These are phyloP conservation scores for Neopestalotiopsis sp. DNA, from an alignment of 2,329 filamentous ascomycete species.

Conservation along the genomic window DNA sequence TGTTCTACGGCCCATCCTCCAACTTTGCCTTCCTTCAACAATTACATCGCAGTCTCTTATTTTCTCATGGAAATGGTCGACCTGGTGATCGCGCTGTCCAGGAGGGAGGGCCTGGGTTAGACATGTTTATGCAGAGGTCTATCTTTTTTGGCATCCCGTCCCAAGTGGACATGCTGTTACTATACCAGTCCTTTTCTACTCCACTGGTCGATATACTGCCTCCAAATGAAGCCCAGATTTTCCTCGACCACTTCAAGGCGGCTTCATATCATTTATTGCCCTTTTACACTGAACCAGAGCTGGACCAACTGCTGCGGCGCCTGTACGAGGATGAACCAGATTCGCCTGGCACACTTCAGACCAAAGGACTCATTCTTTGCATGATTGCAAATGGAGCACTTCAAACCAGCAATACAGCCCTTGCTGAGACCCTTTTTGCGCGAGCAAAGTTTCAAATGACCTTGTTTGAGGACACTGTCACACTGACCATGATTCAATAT, in stretches of 20 bases:
- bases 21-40: constrained; percentile 38
- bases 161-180: constrained; percentile 23
- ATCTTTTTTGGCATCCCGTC: constrained; percentile 38
- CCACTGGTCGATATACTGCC: constrained; percentile 19
- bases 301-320: constrained; percentile 27
- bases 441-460: constrained; percentile 32
- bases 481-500: constrained; percentile 36
- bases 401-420: constrained; percentile 28
- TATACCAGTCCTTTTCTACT: constrained; percentile 11
- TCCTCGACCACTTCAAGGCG: not conserved
- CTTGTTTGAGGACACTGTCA: constrained; percentile 36
- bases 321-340: constrained; percentile 24
- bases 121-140: constrained; percentile 36
- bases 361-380: constrained; percentile 28
- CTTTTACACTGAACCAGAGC: constrained; percentile 27
- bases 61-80: constrained; percentile 21
- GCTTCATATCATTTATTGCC: constrained; percentile 19
- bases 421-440: constrained; percentile 31
- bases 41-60: constrained; percentile 34
- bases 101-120: constrained; percentile 28
- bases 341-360: constrained; percentile 26
- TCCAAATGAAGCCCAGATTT: constrained; percentile 21
- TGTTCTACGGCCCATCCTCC: constrained; percentile 35
- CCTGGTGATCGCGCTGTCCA: constrained; percentile 30
- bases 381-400: constrained; percentile 34